These are phyloP conservation scores for Thraustotheca clavata DNA, from an alignment of 352 stramenopile genomes.

Conservation along the genomic window DNA sequence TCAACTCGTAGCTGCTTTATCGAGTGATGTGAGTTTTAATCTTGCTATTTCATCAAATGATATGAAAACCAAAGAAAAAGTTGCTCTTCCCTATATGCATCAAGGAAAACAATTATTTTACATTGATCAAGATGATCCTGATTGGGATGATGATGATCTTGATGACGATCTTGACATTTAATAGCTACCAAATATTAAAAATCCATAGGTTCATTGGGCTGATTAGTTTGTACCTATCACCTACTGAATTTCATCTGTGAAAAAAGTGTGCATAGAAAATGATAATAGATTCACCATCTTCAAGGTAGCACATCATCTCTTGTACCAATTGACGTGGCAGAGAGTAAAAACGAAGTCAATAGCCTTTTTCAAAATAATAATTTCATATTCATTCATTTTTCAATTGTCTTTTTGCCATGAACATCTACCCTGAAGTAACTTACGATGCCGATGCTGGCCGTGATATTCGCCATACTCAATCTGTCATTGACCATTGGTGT, in stretches of 20 bases:
- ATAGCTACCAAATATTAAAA: neutral
- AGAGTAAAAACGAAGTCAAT: neutral
- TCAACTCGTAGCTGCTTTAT: neutral
- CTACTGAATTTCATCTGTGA: neutral
- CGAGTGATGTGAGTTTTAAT: constrained; percentile 55
- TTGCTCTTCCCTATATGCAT: constrained; percentile 68
- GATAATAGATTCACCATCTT: neutral
- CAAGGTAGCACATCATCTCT: neutral
- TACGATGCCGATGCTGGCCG: neutral
- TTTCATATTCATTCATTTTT: neutral
- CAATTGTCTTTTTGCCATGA: constrained; percentile 20
- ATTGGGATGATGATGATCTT: constrained; percentile 60
- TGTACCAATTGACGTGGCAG: neutral
- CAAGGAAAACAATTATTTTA: constrained; percentile 47
- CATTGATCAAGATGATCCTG: constrained; percentile 72
- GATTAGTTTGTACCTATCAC: neutral
- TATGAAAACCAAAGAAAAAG: constrained; percentile 44
- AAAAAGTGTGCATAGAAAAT: neutral
- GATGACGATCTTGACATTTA: constrained; percentile 51
- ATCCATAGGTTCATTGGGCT: neutral
- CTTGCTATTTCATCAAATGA: constrained; percentile 52
- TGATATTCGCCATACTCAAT: constrained; percentile 34
- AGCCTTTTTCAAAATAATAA: neutral
- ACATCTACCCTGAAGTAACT: constrained; percentile 48
- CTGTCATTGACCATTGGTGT: constrained; percentile 36